Percentiles rank a stretch among this genome's conserved stretches.
Evolutionary conservation across 1,284 basidiomycete species (phyloP).

Genomic region (Lignosus rhinocerotis): DNA sequence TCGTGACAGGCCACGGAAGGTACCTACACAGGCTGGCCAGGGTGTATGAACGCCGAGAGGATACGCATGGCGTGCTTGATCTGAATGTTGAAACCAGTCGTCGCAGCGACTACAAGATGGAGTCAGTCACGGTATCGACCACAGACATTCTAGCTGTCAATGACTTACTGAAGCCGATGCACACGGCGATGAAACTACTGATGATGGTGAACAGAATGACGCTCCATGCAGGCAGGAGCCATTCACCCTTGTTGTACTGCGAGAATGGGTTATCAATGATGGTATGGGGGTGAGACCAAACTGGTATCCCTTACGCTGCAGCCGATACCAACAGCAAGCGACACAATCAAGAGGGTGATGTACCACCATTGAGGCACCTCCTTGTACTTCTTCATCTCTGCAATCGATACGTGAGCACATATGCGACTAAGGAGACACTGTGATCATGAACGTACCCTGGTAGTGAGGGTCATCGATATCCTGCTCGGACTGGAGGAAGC

Average conservation of each 20-base stretch:
- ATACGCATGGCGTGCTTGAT: constrained; percentile 60
- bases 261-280: background rate
- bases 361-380: constrained; percentile 61
- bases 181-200: constrained; percentile 46
- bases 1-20: background rate
- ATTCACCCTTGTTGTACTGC: constrained; percentile 44
- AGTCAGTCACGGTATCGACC: background rate
- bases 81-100: constrained; percentile 50
- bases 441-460: constrained; percentile 30
- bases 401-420: background rate
- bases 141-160: constrained; percentile 1
- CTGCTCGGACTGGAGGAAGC: constrained; percentile 39
- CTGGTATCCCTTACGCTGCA: constrained; percentile 37
- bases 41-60: constrained; percentile 61
- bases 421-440: background rate
- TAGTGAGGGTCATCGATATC: constrained; percentile 53
- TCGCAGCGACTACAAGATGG: constrained; percentile 43
- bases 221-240: constrained; percentile 57
- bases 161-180: constrained; percentile 50
- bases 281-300: background rate
- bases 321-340: constrained; percentile 54
- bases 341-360: constrained; percentile 43
- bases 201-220: constrained; percentile 49
- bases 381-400: constrained; percentile 52
- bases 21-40: constrained; percentile 53